Conservation (phyloP, 2,329 filamentous ascomycete genomes). For the Trichoderma simmonsii region DNA sequence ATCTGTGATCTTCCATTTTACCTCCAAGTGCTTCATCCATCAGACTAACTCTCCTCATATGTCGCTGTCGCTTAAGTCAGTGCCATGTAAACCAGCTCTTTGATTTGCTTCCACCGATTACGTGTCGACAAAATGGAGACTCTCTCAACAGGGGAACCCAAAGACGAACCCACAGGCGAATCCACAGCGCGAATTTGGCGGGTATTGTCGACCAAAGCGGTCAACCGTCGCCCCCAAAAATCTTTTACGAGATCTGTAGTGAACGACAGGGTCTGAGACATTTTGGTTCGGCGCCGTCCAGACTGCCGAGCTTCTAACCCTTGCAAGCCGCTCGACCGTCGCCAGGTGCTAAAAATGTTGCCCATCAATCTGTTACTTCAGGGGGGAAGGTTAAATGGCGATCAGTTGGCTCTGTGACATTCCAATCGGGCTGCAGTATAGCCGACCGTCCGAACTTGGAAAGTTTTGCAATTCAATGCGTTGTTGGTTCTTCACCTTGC, state of each 20-base stretch:
- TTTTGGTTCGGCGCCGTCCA: background rate
- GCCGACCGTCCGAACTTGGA: background rate
- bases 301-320: conserved; percentile 7
- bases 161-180: background rate
- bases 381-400: background rate
- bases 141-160: background rate
- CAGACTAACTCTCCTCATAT: background rate
- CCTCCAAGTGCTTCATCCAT: background rate
- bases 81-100: background rate
- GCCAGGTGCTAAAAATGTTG: background rate
- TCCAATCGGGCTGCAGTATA: background rate
- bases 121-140: background rate
- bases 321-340: conserved; percentile 7
- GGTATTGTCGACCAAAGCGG: background rate
- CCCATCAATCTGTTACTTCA: background rate
- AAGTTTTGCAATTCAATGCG: background rate
- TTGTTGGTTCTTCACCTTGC: background rate
- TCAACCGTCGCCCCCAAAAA: background rate
- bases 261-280: background rate
- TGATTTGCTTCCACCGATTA: background rate
- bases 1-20: background rate
- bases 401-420: background rate
- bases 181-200: conserved; percentile 2
- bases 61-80: background rate
- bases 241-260: background rate